Evolutionary conservation across 1,284 basidiomycete genomes (phyloP), one percentile per base, ranked within the genome.

Genomic region (Naganishia albida): DNA sequence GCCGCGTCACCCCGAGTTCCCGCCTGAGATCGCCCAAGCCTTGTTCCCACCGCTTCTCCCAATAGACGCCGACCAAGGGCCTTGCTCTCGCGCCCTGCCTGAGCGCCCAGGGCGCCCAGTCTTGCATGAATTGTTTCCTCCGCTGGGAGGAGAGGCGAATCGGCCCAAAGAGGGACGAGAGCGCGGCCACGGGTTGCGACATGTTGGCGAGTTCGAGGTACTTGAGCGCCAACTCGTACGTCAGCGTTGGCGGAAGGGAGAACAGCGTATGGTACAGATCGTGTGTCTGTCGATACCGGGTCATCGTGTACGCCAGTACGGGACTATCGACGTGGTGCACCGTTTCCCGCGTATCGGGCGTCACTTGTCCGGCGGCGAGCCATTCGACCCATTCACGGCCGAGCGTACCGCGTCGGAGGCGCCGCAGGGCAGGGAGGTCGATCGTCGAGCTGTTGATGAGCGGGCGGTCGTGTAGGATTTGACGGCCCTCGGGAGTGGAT

Each of bases 241-340:
- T 86, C 71, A 95, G 88, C 66, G 88, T 89, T 59, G 97, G 92
- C 0, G 93, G 93, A 28, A 97, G 85, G 66, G 86, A 86, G 77
- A 88, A 87, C 63, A 98, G 85, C 67, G 91, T 88, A 74, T 98
- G 95, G 77, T 96, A 96, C 73, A 96, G 88, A 80, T 98, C 92
- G 80, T 98, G 95, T 70, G 90, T 95, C 81, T 99, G 94, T 43
- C 96, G 89, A 77, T 99, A 99, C 49, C 96, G 88, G 72, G 96
- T 92, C 88, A 99, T 93, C 64, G 98, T 91, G 77, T 97, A 96
- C 30, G 93, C 93, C 13, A 95, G 84, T 72, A 93, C 91, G 1
- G 92, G 90, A 71, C 95, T 92, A 73, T 91, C 85, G 71, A 99
- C 90, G 77, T 97, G 98, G 78, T 89, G 71, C 72, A 95, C 94